phyloP scores from a whole-genome alignment of 148 eudicot species.

The Chenopodium album region DNA sequence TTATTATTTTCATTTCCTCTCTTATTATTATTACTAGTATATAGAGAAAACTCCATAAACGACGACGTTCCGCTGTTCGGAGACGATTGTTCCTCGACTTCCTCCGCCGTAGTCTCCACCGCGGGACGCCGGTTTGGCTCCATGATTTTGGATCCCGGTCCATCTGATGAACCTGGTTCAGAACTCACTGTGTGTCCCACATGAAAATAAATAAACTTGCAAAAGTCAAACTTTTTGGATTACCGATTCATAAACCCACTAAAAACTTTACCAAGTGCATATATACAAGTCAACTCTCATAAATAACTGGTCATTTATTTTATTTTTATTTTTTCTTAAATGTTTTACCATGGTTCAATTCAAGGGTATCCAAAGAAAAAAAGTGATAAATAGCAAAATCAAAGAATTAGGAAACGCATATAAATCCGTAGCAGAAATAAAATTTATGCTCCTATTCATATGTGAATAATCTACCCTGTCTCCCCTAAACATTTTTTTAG shows the following conservation, averaged over 20 bases:
- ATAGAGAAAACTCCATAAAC: constrained; percentile 58
- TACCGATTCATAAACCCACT: constrained; percentile 9
- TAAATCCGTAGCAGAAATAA: too few species aligned
- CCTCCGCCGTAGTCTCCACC: constrained; percentile 34
- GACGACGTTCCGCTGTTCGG: constrained; percentile 64
- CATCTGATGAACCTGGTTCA: constrained; percentile 50
- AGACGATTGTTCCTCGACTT: constrained; percentile 45
- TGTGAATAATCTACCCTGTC: too few species aligned
- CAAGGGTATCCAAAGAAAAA: too few species aligned
- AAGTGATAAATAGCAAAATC: too few species aligned
- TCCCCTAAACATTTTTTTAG: too few species aligned
- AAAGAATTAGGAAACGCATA: too few species aligned
- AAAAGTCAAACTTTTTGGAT: constrained; percentile 11
- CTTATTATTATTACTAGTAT: constrained; percentile 22
- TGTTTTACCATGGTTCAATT: too few species aligned
- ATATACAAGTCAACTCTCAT: constrained; percentile 22
- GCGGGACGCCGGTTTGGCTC: constrained; percentile 31
- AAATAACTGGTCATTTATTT: neutral
- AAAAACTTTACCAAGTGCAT: constrained; percentile 10
- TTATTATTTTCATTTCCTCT: constrained; percentile 20
- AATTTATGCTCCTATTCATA: too few species aligned
- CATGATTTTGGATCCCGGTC: constrained; percentile 23
- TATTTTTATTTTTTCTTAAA: neutral
- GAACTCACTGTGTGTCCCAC: constrained; percentile 41
- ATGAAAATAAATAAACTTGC: neutral